These are phyloP conservation scores for Apophysomyces elegans DNA, from an alignment of 371 early-diverging fungal genomes.

Conservation along the genomic window DNA sequence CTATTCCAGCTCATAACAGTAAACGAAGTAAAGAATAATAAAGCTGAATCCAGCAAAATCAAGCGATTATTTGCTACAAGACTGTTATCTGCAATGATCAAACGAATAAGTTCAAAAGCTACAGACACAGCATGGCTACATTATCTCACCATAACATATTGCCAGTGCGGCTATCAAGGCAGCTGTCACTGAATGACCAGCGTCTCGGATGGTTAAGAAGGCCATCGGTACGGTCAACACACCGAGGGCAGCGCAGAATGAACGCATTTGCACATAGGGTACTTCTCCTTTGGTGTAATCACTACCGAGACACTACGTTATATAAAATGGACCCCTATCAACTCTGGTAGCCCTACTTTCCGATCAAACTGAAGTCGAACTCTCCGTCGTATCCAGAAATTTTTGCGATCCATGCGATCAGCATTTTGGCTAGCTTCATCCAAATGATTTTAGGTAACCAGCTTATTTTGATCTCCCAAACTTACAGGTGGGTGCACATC, in stretches of 20 bases:
- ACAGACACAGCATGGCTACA: neutral
- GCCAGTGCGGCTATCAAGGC: constrained; percentile 72
- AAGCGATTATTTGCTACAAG: constrained; percentile 88
- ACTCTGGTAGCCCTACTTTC: constrained; percentile 53
- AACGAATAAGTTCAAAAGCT: constrained; percentile 12
- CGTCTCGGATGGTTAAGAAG: constrained; percentile 79
- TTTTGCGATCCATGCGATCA: constrained; percentile 82
- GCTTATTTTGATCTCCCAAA: too few species aligned
- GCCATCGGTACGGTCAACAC: constrained; percentile 78
- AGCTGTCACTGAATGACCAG: constrained; percentile 72
- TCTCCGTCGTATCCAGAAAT: constrained; percentile 85
- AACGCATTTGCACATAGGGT: constrained; percentile 87
- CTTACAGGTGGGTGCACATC: constrained; percentile 79
- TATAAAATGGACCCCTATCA: neutral
- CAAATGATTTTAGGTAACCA: neutral
- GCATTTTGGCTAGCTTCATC: constrained; percentile 84
- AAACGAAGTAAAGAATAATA: constrained; percentile 83
- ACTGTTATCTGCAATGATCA: constrained; percentile 73
- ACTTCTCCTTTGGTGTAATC: constrained; percentile 59
- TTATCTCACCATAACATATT: constrained; percentile 68
- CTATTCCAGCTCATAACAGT: constrained; percentile 78
- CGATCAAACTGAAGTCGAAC: constrained; percentile 88
- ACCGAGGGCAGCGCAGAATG: constrained; percentile 76
- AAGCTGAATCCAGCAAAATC: constrained; percentile 88
- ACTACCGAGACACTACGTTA: constrained; percentile 12